phyloP scores from a whole-genome alignment of 2,329 filamentous ascomycete species.

The Celoporthe dispersa region DNA sequence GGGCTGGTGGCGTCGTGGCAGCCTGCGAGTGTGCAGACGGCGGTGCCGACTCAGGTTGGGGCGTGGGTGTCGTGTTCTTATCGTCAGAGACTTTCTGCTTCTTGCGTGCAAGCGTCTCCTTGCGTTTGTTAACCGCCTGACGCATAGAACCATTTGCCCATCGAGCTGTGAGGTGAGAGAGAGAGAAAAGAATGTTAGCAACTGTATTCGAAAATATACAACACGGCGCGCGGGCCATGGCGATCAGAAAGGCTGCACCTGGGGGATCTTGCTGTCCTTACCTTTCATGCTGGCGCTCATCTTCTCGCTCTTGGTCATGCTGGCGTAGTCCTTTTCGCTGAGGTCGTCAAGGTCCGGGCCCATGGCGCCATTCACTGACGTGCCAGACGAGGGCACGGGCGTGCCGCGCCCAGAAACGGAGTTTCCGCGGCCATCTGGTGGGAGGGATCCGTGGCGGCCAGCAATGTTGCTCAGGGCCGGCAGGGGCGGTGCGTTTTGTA shows the following conservation, averaged over 20 bases:
- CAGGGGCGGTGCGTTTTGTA: conserved; percentile 14
- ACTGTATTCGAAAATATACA: background rate
- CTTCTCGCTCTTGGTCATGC: conserved; percentile 69
- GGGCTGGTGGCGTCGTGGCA: conserved; percentile 5
- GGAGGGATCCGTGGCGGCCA: conserved; percentile 21
- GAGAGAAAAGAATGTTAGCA: conserved; percentile 20
- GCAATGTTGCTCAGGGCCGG: conserved; percentile 12
- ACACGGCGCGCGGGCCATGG: background rate
- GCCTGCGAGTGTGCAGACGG: conserved; percentile 24
- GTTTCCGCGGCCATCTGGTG: conserved; percentile 16
- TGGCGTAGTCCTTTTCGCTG: conserved; percentile 59
- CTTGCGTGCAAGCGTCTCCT: conserved; percentile 63
- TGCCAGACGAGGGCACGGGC: conserved; percentile 27
- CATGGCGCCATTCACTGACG: conserved; percentile 38
- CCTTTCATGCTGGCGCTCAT: conserved; percentile 70
- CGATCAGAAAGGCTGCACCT: background rate
- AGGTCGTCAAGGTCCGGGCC: conserved; percentile 39
- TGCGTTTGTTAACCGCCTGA: conserved; percentile 63
- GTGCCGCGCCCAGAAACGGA: conserved; percentile 41
- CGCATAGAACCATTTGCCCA: conserved; percentile 66
- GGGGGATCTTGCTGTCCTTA: conserved; percentile 41
- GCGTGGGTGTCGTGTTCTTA: conserved; percentile 25
- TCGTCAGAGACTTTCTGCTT: conserved; percentile 41
- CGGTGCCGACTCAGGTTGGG: conserved; percentile 24
- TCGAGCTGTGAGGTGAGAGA: conserved; percentile 46